Base-by-base conservation (phyloP, 768 basidiomycete species). In the Termitomyces titanicus region DNA sequence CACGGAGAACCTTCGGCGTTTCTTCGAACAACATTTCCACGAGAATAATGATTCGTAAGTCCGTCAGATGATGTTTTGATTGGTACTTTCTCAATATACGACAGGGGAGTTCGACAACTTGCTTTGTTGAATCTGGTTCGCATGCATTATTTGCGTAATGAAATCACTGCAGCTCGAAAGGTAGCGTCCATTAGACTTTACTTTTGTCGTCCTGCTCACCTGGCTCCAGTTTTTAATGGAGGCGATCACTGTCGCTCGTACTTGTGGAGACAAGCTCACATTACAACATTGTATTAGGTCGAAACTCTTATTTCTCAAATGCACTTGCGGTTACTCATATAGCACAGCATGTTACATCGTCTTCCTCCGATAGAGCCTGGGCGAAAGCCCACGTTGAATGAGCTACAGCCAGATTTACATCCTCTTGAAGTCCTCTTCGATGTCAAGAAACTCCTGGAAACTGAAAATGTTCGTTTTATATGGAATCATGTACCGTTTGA, bases 1-100 rank as follows among this genome's bases (percentile, higher is more conserved):
- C 0, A 76, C 81, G 2, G 89, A 91, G 60, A 86, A 83, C 60
- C 70, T 94, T 37, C 80, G 90, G 33, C 74, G 81, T 50, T 94
- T 89, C 67, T 94, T 93, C 60, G 91, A 93, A 65, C 92, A 93
- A 56, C 86, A 83, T 63, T 94, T 94, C 63, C 86, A 92, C 58
- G 84, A 88, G 53, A 79, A 76, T 33, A 85, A 83, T 59, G 90
- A 93, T 67, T 93, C 89, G 90, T 92, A 56, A 62, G 89, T 39
- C 11, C 38, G 13, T 2, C 25, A 42, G 4, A 37, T 38, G 10
- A 5, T 18, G n/a, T 40, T 7, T 43, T 9, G 22, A 15, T 55
- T 17, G 22, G 22, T n/a, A 27, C 47, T 18, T 24, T 35, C 47
- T 40, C 51, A 47, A 25, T 62, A 10, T 35, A 27, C n/a, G 10